phyloP scores from a whole-genome alignment of 768 basidiomycete genomes.

The Pleurotus sapidus region DNA sequence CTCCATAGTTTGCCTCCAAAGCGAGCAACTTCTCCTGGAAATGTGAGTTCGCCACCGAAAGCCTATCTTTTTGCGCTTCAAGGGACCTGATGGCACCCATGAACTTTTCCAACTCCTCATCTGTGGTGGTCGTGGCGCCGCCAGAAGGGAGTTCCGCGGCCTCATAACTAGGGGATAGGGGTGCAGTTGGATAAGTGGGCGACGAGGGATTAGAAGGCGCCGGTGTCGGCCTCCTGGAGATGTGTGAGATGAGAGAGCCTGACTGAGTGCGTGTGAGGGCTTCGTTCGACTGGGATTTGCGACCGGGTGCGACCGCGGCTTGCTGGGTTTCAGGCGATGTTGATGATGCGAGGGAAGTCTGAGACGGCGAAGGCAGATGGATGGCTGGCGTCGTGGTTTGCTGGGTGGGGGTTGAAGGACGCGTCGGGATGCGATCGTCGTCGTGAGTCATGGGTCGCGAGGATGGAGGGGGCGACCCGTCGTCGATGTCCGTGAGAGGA shows the following conservation, averaged over 20 bases:
- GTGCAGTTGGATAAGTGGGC: slow-evolving; percentile 1
- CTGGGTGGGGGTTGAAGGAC: background rate
- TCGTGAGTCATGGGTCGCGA: background rate
- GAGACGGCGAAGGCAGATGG: background rate
- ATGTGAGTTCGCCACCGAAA: background rate
- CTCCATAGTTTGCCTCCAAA: background rate
- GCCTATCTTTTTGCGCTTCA: background rate
- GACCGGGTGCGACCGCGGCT: background rate
- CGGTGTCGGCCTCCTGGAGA: slow-evolving; percentile 50
- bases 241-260: slow-evolving; percentile 42
- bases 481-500: slow-evolving; percentile 3
- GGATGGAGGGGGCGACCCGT: background rate
- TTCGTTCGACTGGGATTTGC: slow-evolving; percentile 6
- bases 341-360: background rate
- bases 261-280: slow-evolving; percentile 38
- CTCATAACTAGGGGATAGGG: background rate
- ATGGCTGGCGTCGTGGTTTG: background rate
- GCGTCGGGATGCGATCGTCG: background rate
- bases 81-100: background rate
- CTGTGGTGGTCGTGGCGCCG: background rate
- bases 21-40: background rate
- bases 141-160: background rate
- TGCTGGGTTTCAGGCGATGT: background rate
- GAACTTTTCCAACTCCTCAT: background rate
- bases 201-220: slow-evolving; percentile 35